phyloP scores from a whole-genome alignment of 2,329 filamentous ascomycete genomes.

The Aureobasidium uvarum region DNA sequence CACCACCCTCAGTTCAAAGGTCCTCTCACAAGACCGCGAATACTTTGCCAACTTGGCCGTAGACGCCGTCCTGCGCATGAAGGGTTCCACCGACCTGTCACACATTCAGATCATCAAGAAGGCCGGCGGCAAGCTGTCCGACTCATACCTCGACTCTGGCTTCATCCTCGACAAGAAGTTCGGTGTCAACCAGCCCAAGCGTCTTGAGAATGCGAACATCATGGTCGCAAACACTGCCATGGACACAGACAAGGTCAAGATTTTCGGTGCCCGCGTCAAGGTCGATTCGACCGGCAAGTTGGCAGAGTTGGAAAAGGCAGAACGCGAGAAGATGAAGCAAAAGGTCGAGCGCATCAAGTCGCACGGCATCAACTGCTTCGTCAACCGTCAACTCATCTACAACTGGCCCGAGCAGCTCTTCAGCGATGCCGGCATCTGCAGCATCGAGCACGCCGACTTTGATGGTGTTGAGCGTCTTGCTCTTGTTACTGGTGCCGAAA shows the following conservation, averaged over 20 bases:
- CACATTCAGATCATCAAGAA: slow-evolving; percentile 99
- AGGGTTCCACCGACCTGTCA: slow-evolving; percentile 87
- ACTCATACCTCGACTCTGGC: slow-evolving; percentile 96
- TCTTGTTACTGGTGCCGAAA: slow-evolving; percentile 94
- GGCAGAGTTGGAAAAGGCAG: slow-evolving; percentile 96
- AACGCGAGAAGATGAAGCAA: slow-evolving; percentile 98
- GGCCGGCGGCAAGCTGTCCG: slow-evolving; percentile 92
- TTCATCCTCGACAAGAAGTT: slow-evolving; percentile 99
- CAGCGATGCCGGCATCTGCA: slow-evolving; percentile 95
- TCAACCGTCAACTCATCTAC: slow-evolving; percentile 98
- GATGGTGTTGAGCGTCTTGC: slow-evolving; percentile 95
- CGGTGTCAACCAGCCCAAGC: slow-evolving; percentile 96
- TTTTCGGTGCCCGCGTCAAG: slow-evolving; percentile 96
- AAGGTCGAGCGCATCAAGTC: slow-evolving; percentile 99
- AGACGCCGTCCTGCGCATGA: slow-evolving; percentile 86
- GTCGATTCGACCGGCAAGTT: slow-evolving; percentile 95
- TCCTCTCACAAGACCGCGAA: slow-evolving; percentile 87
- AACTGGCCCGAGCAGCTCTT: slow-evolving; percentile 99
- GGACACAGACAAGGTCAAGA: slow-evolving; percentile 99
- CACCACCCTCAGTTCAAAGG: slow-evolving; percentile 96
- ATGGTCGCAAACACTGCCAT: slow-evolving; percentile 97
- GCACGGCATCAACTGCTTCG: slow-evolving; percentile 99
- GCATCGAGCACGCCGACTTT: slow-evolving; percentile 98
- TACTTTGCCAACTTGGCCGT: slow-evolving; percentile 88
- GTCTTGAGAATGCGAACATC: slow-evolving; percentile 97